Evolutionary conservation across 768 basidiomycete species (phyloP).

Genomic region (Rhizopogon roseolus): DNA sequence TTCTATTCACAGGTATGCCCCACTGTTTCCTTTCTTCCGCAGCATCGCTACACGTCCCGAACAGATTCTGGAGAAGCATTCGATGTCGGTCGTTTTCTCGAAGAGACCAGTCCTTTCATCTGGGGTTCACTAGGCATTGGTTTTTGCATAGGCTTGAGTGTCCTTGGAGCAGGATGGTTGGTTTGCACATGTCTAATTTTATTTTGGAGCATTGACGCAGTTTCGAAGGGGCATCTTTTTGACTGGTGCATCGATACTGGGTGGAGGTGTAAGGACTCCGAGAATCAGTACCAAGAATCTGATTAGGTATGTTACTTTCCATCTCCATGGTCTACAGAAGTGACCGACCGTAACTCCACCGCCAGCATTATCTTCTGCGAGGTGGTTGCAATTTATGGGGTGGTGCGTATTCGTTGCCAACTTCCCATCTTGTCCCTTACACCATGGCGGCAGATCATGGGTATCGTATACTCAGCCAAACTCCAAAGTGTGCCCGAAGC

Average conservation of each 20-base stretch:
- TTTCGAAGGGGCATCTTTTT: slow-evolving; percentile 88
- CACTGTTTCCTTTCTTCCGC: neutral
- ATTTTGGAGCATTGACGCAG: neutral
- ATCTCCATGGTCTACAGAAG: neutral
- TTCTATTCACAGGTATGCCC: slow-evolving; percentile 80
- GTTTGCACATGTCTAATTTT: slow-evolving; percentile 19
- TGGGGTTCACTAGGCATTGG: slow-evolving; percentile 92
- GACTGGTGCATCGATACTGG: slow-evolving; percentile 94
- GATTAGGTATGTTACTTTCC: slow-evolving; percentile 63
- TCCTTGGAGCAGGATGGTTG: slow-evolving; percentile 93
- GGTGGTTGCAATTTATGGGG: slow-evolving; percentile 98
- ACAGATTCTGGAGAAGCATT: slow-evolving; percentile 86
- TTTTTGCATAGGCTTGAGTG: slow-evolving; percentile 89
- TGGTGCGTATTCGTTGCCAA: slow-evolving; percentile 45
- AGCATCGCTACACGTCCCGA: slow-evolving; percentile 3
- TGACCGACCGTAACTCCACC: neutral
- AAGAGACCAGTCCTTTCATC: slow-evolving; percentile 89
- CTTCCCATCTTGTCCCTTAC: neutral
- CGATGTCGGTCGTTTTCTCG: slow-evolving; percentile 91
- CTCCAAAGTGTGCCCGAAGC: slow-evolving; percentile 54
- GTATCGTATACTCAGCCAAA: slow-evolving; percentile 92
- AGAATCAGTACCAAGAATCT: slow-evolving; percentile 96
- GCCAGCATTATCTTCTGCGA: slow-evolving; percentile 97
- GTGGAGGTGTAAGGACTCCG: slow-evolving; percentile 91
- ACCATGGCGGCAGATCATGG: slow-evolving; percentile 63